phyloP scores from a whole-genome alignment of 495 filamentous ascomycete genomes.

The Rusavskia elegans region DNA sequence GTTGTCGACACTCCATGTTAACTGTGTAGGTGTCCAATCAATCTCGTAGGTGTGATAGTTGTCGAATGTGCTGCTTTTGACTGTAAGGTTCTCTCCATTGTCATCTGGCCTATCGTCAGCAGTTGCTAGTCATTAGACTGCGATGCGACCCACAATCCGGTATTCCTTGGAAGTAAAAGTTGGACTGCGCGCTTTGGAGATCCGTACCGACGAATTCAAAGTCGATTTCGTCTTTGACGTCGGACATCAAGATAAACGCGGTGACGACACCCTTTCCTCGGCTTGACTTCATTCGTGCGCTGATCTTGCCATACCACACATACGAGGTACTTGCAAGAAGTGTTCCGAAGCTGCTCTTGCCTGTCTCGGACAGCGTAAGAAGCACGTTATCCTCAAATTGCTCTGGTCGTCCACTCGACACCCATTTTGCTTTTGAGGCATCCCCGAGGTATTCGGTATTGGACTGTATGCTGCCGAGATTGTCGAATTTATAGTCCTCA shows the following conservation, averaged over 20 bases:
- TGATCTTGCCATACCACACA: constrained; percentile 94
- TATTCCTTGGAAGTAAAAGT: constrained; percentile 94
- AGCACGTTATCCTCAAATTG: constrained; percentile 44
- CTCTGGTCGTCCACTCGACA: constrained; percentile 58
- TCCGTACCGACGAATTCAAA: constrained; percentile 86
- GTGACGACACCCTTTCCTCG: constrained; percentile 79
- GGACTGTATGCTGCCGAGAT: constrained; percentile 46
- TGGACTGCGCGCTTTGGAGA: constrained; percentile 64
- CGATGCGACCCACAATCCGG: constrained; percentile 56
- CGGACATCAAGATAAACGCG: constrained; percentile 85
- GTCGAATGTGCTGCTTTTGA: constrained; percentile 52
- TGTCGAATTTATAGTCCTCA: constrained; percentile 53
- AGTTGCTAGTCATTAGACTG: background rate
- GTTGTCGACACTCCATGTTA: constrained; percentile 79
- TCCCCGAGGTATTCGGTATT: constrained; percentile 80
- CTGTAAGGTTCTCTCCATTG: constrained; percentile 54
- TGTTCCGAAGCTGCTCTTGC: constrained; percentile 51
- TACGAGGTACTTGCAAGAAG: constrained; percentile 76
- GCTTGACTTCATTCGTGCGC: constrained; percentile 71
- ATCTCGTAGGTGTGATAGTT: constrained; percentile 86
- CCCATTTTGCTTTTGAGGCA: constrained; percentile 64
- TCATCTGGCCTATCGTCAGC: constrained; percentile 37
- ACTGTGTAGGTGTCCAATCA: constrained; percentile 73
- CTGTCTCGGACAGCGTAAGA: constrained; percentile 71
- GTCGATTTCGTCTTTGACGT: constrained; percentile 96